A percentile compares a stretch with the other conserved stretches of the same genome.
phyloP scores from a whole-genome alignment of 2,329 filamentous ascomycete genomes.

The Fusarium lyarnte region DNA sequence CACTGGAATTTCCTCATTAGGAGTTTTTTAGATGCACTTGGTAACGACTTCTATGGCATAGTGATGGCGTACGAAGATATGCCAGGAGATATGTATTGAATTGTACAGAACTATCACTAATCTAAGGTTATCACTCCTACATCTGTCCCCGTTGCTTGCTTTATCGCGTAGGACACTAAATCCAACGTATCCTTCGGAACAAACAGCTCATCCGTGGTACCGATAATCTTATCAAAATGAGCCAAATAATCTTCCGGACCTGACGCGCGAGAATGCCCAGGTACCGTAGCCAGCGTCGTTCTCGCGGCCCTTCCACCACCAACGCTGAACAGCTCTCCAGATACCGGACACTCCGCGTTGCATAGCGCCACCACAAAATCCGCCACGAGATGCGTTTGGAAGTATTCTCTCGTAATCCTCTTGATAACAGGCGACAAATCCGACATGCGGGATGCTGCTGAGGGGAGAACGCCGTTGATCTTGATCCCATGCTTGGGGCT shows the following conservation, averaged over 20 bases:
- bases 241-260: background rate
- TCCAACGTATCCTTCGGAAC: background rate
- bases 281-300: background rate
- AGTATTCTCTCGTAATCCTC: background rate
- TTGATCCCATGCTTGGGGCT: background rate
- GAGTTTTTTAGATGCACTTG: background rate
- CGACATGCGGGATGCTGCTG: background rate
- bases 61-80: fast-evolving
- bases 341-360: background rate
- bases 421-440: background rate
- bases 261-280: background rate
- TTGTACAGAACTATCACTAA: fast-evolving
- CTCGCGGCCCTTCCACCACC: background rate
- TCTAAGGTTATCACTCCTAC: background rate
- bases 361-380: background rate
- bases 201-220: background rate
- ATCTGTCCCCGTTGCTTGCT: background rate
- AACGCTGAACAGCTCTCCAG: background rate
- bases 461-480: background rate
- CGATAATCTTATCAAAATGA: background rate
- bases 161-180: background rate
- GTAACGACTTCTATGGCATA: fast-evolving
- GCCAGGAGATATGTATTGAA: fast-evolving
- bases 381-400: background rate
- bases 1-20: fast-evolving